Percentiles rank a stretch among this genome's conserved stretches.
These are phyloP conservation scores for Albugo candida DNA, from an alignment of 352 stramenopile genomes.

Conservation along the genomic window DNA sequence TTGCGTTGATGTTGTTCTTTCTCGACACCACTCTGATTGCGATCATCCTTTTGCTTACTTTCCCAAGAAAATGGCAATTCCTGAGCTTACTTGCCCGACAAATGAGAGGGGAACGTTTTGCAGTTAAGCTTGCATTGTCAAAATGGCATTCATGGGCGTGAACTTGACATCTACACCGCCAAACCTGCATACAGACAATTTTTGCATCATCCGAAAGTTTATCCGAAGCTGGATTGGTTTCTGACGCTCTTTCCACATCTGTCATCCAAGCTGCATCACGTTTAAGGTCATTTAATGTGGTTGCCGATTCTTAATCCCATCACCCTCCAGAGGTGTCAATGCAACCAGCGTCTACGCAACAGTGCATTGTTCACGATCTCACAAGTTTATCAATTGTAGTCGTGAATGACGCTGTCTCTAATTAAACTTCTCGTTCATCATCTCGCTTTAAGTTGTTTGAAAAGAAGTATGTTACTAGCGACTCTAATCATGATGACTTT, in stretches of 20 bases:
- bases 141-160: conserved; percentile 6
- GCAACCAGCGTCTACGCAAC: too few species aligned
- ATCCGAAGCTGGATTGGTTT: conserved; percentile 1
- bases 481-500: too few species aligned
- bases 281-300: too few species aligned
- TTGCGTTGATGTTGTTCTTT: conserved; percentile 1
- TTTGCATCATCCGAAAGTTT: conserved; percentile 3
- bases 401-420: too few species aligned
- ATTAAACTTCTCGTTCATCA: too few species aligned
- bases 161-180: conserved; percentile 7
- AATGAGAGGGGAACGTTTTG: conserved; percentile 7
- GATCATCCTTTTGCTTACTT: conserved; percentile 8
- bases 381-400: too few species aligned
- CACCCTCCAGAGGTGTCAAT: too few species aligned
- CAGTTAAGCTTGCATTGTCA: conserved; percentile 2
- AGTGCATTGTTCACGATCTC: too few species aligned
- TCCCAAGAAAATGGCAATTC: conserved; percentile 2
- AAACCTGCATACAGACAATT: conserved; percentile 4
- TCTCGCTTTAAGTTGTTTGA: too few species aligned
- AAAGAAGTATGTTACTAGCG: too few species aligned
- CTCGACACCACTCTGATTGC: not conserved
- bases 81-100: conserved; percentile 3
- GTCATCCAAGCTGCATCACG: conserved; percentile 5
- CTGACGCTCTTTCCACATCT: conserved; percentile 4
- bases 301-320: conserved; percentile 5